A percentile compares a stretch with the other conserved stretches of the same genome.
These are phyloP conservation scores for Chamaenerion angustifolium DNA, from an alignment of 345 rosid genomes.

Conservation along the genomic window DNA sequence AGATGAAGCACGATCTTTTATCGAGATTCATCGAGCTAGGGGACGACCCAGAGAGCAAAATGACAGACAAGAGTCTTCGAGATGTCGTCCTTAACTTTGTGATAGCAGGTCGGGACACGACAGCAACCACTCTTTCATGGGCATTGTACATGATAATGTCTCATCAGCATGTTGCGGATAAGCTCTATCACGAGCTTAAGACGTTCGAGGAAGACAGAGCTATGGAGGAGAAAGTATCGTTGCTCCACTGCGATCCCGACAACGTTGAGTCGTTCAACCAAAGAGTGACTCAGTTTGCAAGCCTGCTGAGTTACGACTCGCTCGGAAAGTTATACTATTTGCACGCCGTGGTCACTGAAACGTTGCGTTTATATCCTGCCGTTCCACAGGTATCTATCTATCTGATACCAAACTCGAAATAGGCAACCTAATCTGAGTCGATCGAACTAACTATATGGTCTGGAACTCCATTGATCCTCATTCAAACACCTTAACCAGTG, in stretches of 20 bases:
- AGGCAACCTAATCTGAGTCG: too few species aligned
- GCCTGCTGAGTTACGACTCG: slow-evolving; percentile 55
- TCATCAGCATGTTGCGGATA: slow-evolving; percentile 43
- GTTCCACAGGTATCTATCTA: slow-evolving; percentile 77
- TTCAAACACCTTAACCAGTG: too few species aligned
- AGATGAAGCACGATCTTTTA: slow-evolving; percentile 74
- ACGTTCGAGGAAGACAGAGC: slow-evolving; percentile 49
- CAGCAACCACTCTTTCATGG: slow-evolving; percentile 95
- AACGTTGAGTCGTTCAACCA: slow-evolving; percentile 37
- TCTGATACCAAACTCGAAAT: too few species aligned
- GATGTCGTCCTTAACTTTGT: slow-evolving; percentile 85
- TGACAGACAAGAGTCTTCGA: slow-evolving; percentile 64
- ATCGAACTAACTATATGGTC: too few species aligned
- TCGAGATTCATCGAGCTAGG: slow-evolving; percentile 75
- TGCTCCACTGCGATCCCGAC: slow-evolving; percentile 22
- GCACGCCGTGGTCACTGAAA: slow-evolving; percentile 83
- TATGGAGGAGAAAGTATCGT: slow-evolving; percentile 27
- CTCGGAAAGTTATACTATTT: slow-evolving; percentile 54
- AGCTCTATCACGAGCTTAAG: slow-evolving; percentile 54
- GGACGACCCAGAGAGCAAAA: slow-evolving; percentile 47
- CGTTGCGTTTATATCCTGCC: slow-evolving; percentile 82
- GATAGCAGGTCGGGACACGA: slow-evolving; percentile 92
- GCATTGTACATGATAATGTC: slow-evolving; percentile 68
- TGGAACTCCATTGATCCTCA: too few species aligned
- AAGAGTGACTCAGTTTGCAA: slow-evolving; percentile 45